A percentile compares a stretch with the other conserved stretches of the same genome.
Evolutionary conservation across 2,329 filamentous ascomycete species (phyloP).

Genomic region (Microsporum audouinii): DNA sequence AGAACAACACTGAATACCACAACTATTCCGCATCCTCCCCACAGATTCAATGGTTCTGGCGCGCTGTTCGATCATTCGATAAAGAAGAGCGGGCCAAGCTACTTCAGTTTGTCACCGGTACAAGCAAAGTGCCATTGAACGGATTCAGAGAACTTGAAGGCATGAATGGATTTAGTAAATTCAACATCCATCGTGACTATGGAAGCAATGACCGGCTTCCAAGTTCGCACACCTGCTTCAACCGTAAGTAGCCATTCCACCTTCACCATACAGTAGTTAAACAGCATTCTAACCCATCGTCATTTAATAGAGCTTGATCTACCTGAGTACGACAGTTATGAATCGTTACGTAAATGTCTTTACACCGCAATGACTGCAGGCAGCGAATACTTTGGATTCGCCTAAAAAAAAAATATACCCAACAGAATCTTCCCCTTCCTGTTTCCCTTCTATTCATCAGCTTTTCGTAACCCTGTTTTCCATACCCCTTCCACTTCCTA

Average conservation of each 20-base stretch:
- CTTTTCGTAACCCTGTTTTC: not conserved
- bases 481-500: not conserved
- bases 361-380: slow-evolving; percentile 96
- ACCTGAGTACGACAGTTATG: slow-evolving; percentile 95
- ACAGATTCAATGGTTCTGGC: slow-evolving; percentile 99
- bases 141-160: slow-evolving; percentile 98
- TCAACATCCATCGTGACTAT: slow-evolving; percentile 98
- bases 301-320: slow-evolving; percentile 71
- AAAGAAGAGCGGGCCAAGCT: slow-evolving; percentile 97
- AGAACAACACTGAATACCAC: slow-evolving; percentile 96
- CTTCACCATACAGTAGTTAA: not conserved
- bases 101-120: slow-evolving; percentile 95
- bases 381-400: slow-evolving; percentile 95
- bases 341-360: slow-evolving; percentile 72
- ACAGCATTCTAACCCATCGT: slow-evolving; percentile 24
- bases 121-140: slow-evolving; percentile 94
- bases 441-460: not conserved
- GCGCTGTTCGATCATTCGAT: slow-evolving; percentile 90
- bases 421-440: not conserved
- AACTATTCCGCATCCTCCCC: slow-evolving; percentile 91
- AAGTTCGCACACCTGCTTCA: slow-evolving; percentile 97
- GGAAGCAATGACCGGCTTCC: slow-evolving; percentile 91
- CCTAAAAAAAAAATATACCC: slow-evolving; percentile 44
- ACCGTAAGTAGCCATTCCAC: slow-evolving; percentile 57
- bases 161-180: slow-evolving; percentile 95